Base-by-base conservation (phyloP, 2,329 filamentous ascomycete genomes). In the Fusarium nodosum region DNA sequence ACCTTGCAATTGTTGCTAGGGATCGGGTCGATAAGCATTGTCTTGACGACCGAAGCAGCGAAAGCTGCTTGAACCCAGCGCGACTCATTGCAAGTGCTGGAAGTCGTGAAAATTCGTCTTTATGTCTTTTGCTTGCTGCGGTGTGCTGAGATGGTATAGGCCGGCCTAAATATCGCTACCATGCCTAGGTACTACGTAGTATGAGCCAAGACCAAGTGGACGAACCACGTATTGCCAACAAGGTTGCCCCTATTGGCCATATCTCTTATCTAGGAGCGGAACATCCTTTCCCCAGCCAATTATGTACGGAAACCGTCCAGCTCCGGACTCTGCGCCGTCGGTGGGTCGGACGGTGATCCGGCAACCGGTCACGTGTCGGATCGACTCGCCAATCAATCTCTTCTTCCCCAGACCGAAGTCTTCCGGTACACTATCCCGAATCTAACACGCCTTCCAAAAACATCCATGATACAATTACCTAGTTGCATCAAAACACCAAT, bases 341-440 rank as follows among this genome's bases (percentile, higher is more conserved):
- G 61, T 66, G 57, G 61, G 57, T 69, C 66, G 66, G 61, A 38
- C n/a, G 44, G 39, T 7, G 36, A 26, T 28, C 66, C 56, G 56
- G 56, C 56, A 30, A 45, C 66, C 66, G 66, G 56, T 68, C 66
- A 68, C 66, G 66, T 68, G 66, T 47, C 65, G 54, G 60, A n/a
- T 39, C 1, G 24, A 20, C n/a, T 4, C 26, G 28, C 62, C 62
- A 65, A 65, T 59, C 28, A 53, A 16, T 12, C 36, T 12, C 7
- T 28, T 8, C 1, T 55, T 45, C 56, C 48, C 55, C 64, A 68
- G 38, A 64, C 58, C 66, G 66, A 66, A 52, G 48, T 47, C 41
- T 69, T 34, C 56, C 66, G 66, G 56, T 56, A 3, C 31, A 18
- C 31, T 44, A 31, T 36, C 30, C 62, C 63, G 63, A 66, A 62